Evolutionary conservation across 352 stramenopile genomes (phyloP), one percentile per base, ranked within the genome.

Genomic region (Phytophthora gonapodyides): DNA sequence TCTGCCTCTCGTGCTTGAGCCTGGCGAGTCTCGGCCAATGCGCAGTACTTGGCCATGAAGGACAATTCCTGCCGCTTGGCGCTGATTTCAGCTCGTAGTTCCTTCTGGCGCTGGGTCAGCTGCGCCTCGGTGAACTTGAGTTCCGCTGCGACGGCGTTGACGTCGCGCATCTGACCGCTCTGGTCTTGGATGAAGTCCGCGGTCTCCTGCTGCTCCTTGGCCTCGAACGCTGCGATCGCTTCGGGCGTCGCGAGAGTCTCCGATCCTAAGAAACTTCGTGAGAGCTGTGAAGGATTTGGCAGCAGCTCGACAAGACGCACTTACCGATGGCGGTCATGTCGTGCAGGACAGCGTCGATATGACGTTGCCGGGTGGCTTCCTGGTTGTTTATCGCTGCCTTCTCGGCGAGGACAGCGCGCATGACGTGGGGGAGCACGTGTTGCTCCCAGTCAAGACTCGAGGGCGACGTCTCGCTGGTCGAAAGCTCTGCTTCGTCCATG

Each of bases 31-130:
- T 67, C 63, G 31, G 67, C 77, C 17, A 83, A 27, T 2, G 31
- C 59, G 24, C 70, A 73, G 44, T 76, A 80, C 33, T 76, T 80
- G 10, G 56, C 54, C 8, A 72, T 8, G 3, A 62, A 64, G 36
- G 64, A 64, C 3, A 87, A 64, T 50, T 84, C 73, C n/a, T 68
- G 50, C 5, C 54, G 38, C 21, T 60, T 61, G 19, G 63, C 27
- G 5, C 61, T 55, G 69, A 86, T 80, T 30, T 84, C 67, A 3
- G 43, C 36, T 16, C 76, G 72, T 19, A 90, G 44, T 35, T 71
- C 57, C 46, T 88, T 88, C 51, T 87, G 78, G 6, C 56, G 60
- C 42, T 87, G 74, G 21, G 73, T 78, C 30, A 84, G 67, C 49
- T 74, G 62, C 8, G 80, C 68, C 34, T 89, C 80, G 12, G 55